These are phyloP conservation scores for Graphium sp. DNA, from an alignment of 2,329 filamentous ascomycete species.

Conservation along the genomic window DNA sequence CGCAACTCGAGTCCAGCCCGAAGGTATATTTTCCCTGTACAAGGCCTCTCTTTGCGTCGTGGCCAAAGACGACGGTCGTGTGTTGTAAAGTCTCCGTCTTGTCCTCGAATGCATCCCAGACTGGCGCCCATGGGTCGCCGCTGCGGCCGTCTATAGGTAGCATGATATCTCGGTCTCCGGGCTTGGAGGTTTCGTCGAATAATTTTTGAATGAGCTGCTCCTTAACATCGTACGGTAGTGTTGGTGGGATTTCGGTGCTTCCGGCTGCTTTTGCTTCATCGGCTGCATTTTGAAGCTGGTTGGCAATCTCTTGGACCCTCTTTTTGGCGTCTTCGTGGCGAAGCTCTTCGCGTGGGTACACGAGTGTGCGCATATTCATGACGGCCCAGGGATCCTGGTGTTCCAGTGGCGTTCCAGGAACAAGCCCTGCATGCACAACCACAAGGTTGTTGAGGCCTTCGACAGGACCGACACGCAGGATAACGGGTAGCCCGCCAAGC, in stretches of 20 bases:
- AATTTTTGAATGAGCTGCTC: constrained; percentile 6
- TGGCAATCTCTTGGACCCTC: constrained; percentile 8
- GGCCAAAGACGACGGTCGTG: constrained; percentile 69
- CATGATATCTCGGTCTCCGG: constrained; percentile 14
- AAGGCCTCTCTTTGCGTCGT: constrained; percentile 62
- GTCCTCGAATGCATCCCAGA: constrained; percentile 37
- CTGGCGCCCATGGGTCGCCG: constrained; percentile 51
- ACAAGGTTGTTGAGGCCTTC: constrained; percentile 29
- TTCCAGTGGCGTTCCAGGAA: constrained; percentile 55
- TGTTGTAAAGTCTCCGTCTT: constrained; percentile 15
- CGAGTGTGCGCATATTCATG: constrained; percentile 84
- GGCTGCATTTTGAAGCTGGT: constrained; percentile 7
- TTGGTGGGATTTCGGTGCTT: no score
- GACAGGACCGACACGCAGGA: constrained; percentile 53
- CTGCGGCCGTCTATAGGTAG: constrained; percentile 23
- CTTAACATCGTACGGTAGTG: no score
- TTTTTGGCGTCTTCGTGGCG: constrained; percentile 13
- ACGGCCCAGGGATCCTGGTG: constrained; percentile 61
- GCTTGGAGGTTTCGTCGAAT: constrained; percentile 3
- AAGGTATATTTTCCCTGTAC: constrained; percentile 48
- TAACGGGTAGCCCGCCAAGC: constrained; percentile 59
- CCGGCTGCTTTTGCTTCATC: constrained; percentile 5
- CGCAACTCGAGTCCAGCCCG: constrained; percentile 74
- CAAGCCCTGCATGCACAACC: constrained; percentile 73
- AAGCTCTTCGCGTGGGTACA: constrained; percentile 27